Evolutionary conservation across 1,139 yeast genomes (phyloP).

Genomic region (Zygosaccharomyces sapae): DNA sequence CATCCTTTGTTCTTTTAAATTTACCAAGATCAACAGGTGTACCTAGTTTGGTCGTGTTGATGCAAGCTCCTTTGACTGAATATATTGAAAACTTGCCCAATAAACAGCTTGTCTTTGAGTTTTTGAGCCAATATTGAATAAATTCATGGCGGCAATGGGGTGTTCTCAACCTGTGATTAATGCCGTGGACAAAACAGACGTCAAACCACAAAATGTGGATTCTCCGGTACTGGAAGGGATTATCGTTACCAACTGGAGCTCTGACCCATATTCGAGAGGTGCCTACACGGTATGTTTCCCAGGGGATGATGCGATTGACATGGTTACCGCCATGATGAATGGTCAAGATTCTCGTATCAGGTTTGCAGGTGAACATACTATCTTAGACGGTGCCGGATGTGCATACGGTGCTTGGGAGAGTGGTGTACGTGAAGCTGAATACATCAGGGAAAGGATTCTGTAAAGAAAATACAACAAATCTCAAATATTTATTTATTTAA

Average conservation of each 20-base stretch:
- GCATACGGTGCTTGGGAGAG: constrained; percentile 75
- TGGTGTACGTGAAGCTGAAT: constrained; percentile 65
- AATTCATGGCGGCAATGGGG: constrained; percentile 25
- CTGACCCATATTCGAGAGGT: constrained; percentile 64
- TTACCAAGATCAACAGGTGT: constrained; percentile 38
- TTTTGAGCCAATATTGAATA: constrained; percentile 42
- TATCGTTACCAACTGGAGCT: constrained; percentile 64
- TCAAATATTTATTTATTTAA: background rate
- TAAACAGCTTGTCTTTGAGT: constrained; percentile 42
- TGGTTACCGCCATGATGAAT: constrained; percentile 51
- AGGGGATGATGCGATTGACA: constrained; percentile 63
- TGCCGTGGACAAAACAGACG: constrained; percentile 14
- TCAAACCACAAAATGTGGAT: constrained; percentile 10
- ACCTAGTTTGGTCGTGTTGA: constrained; percentile 55
- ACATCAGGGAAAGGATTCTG: constrained; percentile 25
- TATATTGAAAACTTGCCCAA: constrained; percentile 39
- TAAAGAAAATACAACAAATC: constrained; percentile 5
- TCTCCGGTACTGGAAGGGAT: constrained; percentile 49
- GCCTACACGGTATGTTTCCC: constrained; percentile 68
- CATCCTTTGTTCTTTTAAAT: constrained; percentile 53
- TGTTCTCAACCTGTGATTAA: constrained; percentile 17
- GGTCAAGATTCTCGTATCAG: constrained; percentile 55
- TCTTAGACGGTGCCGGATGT: constrained; percentile 75
- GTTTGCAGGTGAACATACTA: constrained; percentile 85
- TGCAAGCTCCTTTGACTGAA: constrained; percentile 68